phyloP scores from a whole-genome alignment of 1,139 yeast species.

The Suhomyces yuchorum region DNA sequence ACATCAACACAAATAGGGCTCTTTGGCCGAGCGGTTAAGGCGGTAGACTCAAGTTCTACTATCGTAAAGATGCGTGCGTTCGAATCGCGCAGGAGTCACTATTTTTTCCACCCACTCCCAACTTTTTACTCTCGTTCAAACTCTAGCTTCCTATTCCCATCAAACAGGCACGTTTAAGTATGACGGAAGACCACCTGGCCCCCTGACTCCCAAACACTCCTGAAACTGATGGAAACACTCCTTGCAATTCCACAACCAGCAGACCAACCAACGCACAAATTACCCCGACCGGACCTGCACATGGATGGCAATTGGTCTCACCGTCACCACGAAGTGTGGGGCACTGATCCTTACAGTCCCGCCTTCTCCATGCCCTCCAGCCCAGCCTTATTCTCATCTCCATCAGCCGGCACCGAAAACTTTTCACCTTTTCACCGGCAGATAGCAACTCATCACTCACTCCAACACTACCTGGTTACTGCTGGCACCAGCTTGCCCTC shows the following conservation, averaged over 20 bases:
- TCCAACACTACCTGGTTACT: constrained; percentile 1
- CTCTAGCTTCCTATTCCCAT: not conserved
- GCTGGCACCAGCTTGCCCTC: not conserved
- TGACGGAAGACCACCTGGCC: not conserved
- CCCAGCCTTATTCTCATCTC: not conserved
- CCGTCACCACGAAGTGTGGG: not conserved
- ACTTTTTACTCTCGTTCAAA: not conserved
- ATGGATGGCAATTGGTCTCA: not conserved
- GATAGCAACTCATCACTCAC: not conserved
- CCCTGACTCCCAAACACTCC: not conserved
- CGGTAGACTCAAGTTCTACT: constrained; percentile 16
- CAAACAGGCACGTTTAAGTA: too few species aligned
- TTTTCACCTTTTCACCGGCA: too few species aligned
- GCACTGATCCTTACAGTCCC: not conserved
- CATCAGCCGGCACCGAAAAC: too few species aligned
- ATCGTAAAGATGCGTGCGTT: constrained; percentile 16
- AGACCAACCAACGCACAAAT: too few species aligned
- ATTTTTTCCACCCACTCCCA: too few species aligned
- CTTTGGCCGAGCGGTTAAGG: constrained; percentile 16
- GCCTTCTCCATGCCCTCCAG: not conserved
- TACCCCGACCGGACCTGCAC: not conserved
- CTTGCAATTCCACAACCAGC: not conserved
- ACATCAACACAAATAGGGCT: too few species aligned
- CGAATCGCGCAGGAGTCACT: constrained; percentile 15
- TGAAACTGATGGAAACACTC: not conserved